These are phyloP conservation scores for Lyophyllum atratum DNA, from an alignment of 768 basidiomycete species.

Conservation along the genomic window DNA sequence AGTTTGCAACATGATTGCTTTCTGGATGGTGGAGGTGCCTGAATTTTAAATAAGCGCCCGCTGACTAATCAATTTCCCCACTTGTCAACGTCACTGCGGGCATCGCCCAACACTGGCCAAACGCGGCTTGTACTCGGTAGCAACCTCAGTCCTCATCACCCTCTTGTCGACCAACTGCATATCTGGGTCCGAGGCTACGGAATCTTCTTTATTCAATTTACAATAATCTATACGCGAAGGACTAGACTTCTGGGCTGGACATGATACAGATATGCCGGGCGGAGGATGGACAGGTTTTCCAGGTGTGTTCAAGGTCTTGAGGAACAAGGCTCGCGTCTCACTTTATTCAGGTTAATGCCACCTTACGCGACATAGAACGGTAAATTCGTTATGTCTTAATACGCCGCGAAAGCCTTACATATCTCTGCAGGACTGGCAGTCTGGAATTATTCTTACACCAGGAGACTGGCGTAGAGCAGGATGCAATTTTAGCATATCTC, in stretches of 20 bases:
- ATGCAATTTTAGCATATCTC: conserved; percentile 73
- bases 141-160: neutral
- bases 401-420: conserved; percentile 10
- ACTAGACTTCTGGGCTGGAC: conserved; percentile 8
- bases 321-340: conserved; percentile 1
- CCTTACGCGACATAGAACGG: conserved; percentile 80
- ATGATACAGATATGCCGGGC: conserved; percentile 71
- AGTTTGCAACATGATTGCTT: neutral
- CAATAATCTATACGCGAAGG: neutral
- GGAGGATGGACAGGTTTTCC: conserved; percentile 63
- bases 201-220: neutral
- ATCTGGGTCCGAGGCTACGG: neutral
- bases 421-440: conserved; percentile 50
- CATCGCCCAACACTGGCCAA: neutral
- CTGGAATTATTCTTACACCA: conserved; percentile 74
- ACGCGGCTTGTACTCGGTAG: neutral
- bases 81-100: neutral
- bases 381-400: conserved; percentile 26
- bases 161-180: too few relatives aligned
- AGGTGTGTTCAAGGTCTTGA: conserved; percentile 35
- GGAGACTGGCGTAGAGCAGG: conserved; percentile 70
- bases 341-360: conserved; percentile 55
- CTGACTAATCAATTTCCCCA: conserved; percentile 2
- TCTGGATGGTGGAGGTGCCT: neutral
- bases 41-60: neutral